phyloP scores from a whole-genome alignment of 2,329 filamentous ascomycete species.

The Fusarium floridanum region DNA sequence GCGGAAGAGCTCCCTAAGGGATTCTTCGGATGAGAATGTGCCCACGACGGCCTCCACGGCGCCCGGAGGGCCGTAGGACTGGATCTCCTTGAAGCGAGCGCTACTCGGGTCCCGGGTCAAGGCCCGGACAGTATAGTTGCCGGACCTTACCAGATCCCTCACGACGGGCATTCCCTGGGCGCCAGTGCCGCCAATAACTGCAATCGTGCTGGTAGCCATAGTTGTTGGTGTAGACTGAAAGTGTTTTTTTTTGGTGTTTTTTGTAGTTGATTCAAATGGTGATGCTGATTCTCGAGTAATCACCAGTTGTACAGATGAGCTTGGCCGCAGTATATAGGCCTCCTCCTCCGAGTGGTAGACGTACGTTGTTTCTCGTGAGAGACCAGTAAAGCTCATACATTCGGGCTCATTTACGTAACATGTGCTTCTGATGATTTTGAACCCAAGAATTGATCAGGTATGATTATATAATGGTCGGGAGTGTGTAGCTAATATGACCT shows the following conservation, averaged over 20 bases:
- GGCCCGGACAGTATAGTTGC: neutral
- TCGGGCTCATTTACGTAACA: neutral
- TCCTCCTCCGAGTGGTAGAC: neutral
- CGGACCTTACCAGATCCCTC: neutral
- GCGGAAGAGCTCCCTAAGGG: neutral
- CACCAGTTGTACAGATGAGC: neutral
- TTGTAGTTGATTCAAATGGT: neutral
- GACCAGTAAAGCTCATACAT: neutral
- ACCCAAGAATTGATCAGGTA: neutral
- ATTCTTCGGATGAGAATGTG: neutral
- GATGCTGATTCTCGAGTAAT: neutral
- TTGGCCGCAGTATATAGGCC: neutral
- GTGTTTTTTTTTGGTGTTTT: neutral
- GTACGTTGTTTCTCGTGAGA: neutral
- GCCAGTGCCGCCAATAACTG: neutral
- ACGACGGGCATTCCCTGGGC: neutral
- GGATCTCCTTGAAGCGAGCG: neutral
- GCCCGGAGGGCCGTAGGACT: neutral
- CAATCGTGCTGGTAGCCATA: neutral
- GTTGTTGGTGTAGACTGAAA: neutral
- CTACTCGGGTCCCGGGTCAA: neutral
- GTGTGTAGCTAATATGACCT: neutral
- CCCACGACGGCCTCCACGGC: neutral
- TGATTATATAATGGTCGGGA: neutral
- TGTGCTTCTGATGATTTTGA: neutral